Percentiles rank a stretch among this genome's conserved stretches.
phyloP scores from a whole-genome alignment of 2,329 filamentous ascomycete species.

The Emergomyces orientalis region DNA sequence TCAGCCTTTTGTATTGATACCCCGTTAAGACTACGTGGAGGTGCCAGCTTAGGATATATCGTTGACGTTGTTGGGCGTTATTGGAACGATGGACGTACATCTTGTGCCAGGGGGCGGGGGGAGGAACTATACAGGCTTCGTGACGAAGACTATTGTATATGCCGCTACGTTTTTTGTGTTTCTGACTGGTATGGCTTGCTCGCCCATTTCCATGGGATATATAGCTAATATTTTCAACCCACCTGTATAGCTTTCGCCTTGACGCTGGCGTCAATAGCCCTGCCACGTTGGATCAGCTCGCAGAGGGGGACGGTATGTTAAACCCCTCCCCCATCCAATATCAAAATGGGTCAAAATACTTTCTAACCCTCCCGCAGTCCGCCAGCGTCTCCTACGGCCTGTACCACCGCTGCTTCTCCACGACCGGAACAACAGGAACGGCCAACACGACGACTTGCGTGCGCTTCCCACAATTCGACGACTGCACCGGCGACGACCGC shows the following conservation, averaged over 20 bases:
- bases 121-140: slow-evolving; percentile 40
- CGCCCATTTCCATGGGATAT: too few relatives aligned
- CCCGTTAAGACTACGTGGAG: not conserved
- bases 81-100: slow-evolving; percentile 32
- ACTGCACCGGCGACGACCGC: slow-evolving; percentile 57
- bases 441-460: slow-evolving; percentile 22
- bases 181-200: slow-evolving; percentile 29
- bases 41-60: not conserved
- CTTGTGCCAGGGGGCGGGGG: slow-evolving; percentile 35
- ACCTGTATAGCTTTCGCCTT: slow-evolving; percentile 32
- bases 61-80: not conserved
- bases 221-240: not conserved
- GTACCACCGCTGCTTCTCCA: slow-evolving; percentile 67
- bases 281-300: slow-evolving; percentile 43
- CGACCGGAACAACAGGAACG: not conserved
- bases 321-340: not conserved
- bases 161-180: slow-evolving; percentile 36
- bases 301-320: slow-evolving; percentile 34
- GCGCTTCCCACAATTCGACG: slow-evolving; percentile 56
- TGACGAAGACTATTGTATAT: slow-evolving; percentile 43
- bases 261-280: slow-evolving; percentile 38
- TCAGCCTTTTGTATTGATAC: not conserved
- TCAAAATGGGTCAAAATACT: not conserved
- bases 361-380: slow-evolving; percentile 21
- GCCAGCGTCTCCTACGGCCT: slow-evolving; percentile 54